phyloP scores from a whole-genome alignment of 805 yeast genomes.

The Candida takata region DNA sequence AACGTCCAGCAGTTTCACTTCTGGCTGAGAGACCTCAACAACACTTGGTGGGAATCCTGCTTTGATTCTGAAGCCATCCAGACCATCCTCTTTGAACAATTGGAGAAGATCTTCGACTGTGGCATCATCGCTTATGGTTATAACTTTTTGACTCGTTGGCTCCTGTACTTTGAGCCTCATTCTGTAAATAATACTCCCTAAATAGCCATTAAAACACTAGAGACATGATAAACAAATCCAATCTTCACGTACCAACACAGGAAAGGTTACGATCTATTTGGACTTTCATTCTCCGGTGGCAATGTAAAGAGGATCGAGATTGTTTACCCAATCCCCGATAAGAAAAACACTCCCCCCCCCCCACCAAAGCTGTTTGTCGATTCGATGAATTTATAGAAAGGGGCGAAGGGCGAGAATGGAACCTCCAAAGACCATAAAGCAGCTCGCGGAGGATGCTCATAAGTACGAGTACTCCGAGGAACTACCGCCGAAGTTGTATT shows the following conservation, averaged over 20 bases:
- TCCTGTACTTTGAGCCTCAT: constrained; percentile 35
- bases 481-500: constrained; percentile 47
- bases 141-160: constrained; percentile 24
- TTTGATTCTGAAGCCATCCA: constrained; percentile 27
- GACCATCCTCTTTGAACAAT: constrained; percentile 4
- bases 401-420: background rate
- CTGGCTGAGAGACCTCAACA: constrained; percentile 26
- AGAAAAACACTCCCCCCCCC: no score
- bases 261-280: no score
- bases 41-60: constrained; percentile 58
- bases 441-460: constrained; percentile 41
- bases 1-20: constrained; percentile 27
- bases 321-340: no score
- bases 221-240: no score
- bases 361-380: no score
- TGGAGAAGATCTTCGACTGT: constrained; percentile 27
- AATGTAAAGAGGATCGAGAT: no score
- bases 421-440: constrained; percentile 20
- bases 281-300: no score
- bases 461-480: constrained; percentile 45
- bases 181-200: no score
- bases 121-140: constrained; percentile 32
- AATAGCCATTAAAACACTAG: no score
- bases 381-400: no score
- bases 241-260: no score